Evolutionary conservation across 345 rosid species (phyloP).

Genomic region (Luvunga scandens): DNA sequence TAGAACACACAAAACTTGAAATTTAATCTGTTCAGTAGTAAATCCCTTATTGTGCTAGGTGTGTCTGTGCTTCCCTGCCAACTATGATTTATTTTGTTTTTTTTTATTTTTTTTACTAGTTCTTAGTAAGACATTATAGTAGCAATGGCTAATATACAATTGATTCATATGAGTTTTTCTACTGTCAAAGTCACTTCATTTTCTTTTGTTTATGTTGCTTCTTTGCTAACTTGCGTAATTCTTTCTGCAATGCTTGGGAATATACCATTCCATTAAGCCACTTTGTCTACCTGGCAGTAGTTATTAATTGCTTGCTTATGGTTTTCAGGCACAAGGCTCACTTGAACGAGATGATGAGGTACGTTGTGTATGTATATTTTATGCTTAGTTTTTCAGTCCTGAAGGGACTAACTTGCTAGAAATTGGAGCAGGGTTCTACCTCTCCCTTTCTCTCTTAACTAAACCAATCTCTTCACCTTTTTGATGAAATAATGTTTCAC

Average conservation of each 20-base stretch:
- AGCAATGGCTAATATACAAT: background rate
- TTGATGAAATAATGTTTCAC: background rate
- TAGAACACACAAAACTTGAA: background rate
- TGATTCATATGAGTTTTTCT: background rate
- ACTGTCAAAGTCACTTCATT: background rate
- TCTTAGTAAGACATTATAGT: background rate
- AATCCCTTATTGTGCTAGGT: background rate
- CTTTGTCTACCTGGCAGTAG: background rate
- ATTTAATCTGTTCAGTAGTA: background rate
- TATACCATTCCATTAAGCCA: background rate
- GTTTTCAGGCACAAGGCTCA: slow-evolving; percentile 69
- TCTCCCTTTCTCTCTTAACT: background rate
- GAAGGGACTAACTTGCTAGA: slow-evolving; percentile 2
- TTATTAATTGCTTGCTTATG: slow-evolving; percentile 19
- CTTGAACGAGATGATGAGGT: slow-evolving; percentile 97
- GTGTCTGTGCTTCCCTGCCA: background rate
- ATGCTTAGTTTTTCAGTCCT: background rate
- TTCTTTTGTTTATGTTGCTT: background rate
- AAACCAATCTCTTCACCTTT: background rate
- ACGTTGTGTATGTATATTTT: slow-evolving; percentile 16
- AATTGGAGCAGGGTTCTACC: background rate
- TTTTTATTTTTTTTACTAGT: background rate
- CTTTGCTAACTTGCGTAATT: background rate
- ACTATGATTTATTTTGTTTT: background rate
- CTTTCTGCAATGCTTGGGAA: background rate